Percentiles rank a stretch among this genome's conserved stretches.
Conservation (phyloP, 2,329 filamentous ascomycete species). For the Emmonsia crescens region DNA sequence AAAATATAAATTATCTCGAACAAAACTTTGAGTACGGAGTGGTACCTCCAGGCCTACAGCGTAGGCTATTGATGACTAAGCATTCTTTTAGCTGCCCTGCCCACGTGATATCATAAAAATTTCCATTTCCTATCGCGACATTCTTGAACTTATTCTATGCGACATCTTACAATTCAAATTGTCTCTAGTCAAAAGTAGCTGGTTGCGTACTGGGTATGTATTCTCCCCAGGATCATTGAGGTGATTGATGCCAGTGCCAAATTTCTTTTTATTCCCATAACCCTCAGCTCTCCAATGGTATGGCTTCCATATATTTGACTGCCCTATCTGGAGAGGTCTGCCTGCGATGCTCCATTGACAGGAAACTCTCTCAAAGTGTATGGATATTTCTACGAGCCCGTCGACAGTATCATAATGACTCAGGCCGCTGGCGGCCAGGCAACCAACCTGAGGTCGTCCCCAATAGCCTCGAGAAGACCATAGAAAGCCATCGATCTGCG, state of each 20-base stretch:
- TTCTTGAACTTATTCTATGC: not conserved
- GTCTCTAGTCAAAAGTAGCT: not conserved
- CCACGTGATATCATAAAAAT: too few species aligned
- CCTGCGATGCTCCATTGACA: not conserved
- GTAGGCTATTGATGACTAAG: too few species aligned
- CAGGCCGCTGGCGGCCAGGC: not conserved
- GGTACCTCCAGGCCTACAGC: too few species aligned
- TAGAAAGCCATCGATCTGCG: slow-evolving; percentile 24
- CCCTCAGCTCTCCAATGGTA: not conserved
- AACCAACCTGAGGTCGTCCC: slow-evolving; percentile 14
- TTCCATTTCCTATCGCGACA: too few species aligned
- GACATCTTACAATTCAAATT: not conserved
- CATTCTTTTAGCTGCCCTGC: too few species aligned
- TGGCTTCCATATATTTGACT: not conserved
- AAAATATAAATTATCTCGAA: too few species aligned
- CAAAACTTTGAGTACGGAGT: too few species aligned
- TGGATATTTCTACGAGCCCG: not conserved
- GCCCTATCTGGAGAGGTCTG: not conserved
- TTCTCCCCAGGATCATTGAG: not conserved
- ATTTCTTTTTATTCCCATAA: not conserved
- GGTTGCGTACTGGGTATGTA: not conserved
- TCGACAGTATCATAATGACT: slow-evolving; percentile 12
- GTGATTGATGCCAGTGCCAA: not conserved
- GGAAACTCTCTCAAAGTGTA: not conserved
- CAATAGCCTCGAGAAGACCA: slow-evolving; percentile 22